Percentiles rank a stretch among this genome's conserved stretches.
These are phyloP conservation scores for Forsythia suspensa DNA, from an alignment of 257 asterid genomes.

Conservation along the genomic window DNA sequence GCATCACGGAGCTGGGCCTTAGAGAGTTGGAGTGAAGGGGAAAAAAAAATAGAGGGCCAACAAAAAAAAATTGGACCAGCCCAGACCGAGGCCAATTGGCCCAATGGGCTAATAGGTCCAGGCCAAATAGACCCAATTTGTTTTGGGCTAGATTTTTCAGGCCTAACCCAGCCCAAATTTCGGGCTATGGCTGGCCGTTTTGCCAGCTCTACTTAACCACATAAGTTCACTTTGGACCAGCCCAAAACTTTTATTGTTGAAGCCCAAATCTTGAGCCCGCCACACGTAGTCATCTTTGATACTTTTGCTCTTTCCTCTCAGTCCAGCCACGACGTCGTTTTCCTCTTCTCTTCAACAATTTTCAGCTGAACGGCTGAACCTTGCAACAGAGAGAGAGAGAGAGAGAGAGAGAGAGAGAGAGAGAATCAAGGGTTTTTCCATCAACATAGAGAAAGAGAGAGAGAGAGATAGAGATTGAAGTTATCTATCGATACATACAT, in stretches of 20 bases:
- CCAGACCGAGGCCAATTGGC: no score
- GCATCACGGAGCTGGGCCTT: no score
- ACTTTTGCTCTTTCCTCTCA: background rate
- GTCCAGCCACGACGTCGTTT: background rate
- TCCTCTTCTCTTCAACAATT: background rate
- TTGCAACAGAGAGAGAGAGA: background rate
- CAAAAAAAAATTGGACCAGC: no score
- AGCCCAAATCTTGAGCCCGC: background rate
- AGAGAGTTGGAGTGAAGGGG: no score
- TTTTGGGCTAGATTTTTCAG: no score
- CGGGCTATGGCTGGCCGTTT: no score
- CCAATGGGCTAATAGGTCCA: no score
- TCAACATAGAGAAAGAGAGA: background rate
- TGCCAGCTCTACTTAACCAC: no score
- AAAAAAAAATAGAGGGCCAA: no score
- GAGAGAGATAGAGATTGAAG: background rate
- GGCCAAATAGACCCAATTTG: no score
- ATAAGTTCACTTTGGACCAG: background rate
- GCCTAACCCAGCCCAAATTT: no score
- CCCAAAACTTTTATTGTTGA: no score
- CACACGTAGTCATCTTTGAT: background rate
- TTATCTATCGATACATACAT: background rate
- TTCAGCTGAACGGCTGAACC: background rate
- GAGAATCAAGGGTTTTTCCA: conserved; percentile 25
- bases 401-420: background rate